phyloP scores from a whole-genome alignment of 495 filamentous ascomycete species.

The Talaromyces ruber region DNA sequence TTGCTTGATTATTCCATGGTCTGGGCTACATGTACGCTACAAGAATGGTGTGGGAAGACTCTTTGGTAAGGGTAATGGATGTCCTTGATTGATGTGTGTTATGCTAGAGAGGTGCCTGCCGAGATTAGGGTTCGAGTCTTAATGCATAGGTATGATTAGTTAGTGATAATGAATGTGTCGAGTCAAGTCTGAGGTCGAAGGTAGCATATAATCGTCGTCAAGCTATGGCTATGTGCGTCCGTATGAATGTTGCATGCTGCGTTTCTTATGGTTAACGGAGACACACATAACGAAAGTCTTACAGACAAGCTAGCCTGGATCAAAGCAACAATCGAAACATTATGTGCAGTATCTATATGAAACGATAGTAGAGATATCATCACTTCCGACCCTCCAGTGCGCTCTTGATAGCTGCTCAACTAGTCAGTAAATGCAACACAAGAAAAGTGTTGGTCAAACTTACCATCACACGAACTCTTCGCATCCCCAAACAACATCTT shows the following conservation, averaged over 20 bases:
- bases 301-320: background rate
- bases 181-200: background rate
- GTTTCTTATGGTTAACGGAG: background rate
- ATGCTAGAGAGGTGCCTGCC: background rate
- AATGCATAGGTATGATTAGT: background rate
- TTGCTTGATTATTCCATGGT: background rate
- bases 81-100: background rate
- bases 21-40: background rate
- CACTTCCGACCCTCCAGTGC: background rate
- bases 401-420: background rate
- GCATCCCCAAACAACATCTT: constrained; percentile 84
- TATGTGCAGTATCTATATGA: background rate
- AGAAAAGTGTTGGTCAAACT: constrained; percentile 5
- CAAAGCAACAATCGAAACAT: background rate
- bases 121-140: background rate
- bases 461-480: constrained; percentile 65
- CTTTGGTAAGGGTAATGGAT: background rate
- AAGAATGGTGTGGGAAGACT: background rate
- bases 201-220: no score
- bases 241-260: background rate
- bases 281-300: background rate
- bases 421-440: background rate
- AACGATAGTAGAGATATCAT: background rate
- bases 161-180: background rate
- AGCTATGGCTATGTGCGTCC: background rate